phyloP scores from a whole-genome alignment of 331 rosid species.

The Stylosanthes scabra region DNA sequence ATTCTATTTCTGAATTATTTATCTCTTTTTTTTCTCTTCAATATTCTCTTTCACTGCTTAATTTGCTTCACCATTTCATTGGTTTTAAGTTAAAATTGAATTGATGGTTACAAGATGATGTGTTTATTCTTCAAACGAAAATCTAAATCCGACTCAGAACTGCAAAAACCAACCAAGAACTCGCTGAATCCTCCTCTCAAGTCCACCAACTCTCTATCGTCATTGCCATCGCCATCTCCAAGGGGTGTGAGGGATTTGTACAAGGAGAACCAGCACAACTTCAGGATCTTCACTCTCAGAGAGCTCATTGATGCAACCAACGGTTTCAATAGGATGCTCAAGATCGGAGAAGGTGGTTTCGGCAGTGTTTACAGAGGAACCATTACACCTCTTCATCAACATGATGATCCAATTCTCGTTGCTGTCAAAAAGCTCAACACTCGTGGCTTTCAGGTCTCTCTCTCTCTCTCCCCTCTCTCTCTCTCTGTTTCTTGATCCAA shows the following conservation, averaged over 20 bases:
- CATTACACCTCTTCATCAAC: constrained; percentile 56
- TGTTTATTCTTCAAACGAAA: constrained; percentile 59
- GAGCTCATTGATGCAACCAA: constrained; percentile 79
- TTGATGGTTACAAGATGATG: constrained; percentile 54
- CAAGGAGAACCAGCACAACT: constrained; percentile 74
- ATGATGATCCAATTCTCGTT: constrained; percentile 57
- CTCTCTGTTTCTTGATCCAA: no score
- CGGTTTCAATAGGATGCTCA: constrained; percentile 64
- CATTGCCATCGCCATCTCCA: constrained; percentile 62
- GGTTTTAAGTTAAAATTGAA: no score
- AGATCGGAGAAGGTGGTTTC: constrained; percentile 96
- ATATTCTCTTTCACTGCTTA: no score
- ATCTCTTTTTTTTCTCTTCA: no score
- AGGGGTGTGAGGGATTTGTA: constrained; percentile 71
- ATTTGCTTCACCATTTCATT: no score
- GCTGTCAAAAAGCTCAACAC: constrained; percentile 84
- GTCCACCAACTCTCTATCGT: no score
- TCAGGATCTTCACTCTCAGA: constrained; percentile 61
- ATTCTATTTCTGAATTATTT: no score
- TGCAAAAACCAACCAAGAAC: constrained; percentile 42
- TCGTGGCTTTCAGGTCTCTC: constrained; percentile 84
- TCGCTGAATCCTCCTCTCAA: no score
- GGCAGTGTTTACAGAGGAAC: constrained; percentile 88
- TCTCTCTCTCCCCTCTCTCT: no score
- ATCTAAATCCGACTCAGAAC: constrained; percentile 50